phyloP scores from a whole-genome alignment of 2,329 filamentous ascomycete species.

The Xylaria digitata region DNA sequence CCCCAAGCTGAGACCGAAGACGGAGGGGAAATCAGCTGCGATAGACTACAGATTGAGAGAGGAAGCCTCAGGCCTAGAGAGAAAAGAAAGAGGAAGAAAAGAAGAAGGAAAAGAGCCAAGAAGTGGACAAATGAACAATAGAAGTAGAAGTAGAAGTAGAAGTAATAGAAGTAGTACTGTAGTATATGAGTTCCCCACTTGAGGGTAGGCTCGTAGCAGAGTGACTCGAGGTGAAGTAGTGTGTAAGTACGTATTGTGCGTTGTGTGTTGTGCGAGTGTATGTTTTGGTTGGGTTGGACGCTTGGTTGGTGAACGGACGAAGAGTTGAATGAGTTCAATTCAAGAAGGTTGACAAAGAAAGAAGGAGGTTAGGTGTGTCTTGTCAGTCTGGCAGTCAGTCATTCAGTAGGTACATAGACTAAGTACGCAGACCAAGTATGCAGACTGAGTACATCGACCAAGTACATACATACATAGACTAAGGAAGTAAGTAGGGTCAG shows the following conservation, averaged over 20 bases:
- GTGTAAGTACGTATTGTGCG: constrained; percentile 4
- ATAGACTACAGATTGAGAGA: constrained; percentile 12
- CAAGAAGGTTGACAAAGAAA: constrained; percentile 9
- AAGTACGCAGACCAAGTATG: too few relatives aligned
- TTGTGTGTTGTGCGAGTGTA: background rate
- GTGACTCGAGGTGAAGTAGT: constrained; percentile 15
- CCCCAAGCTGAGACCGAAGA: constrained; percentile 17
- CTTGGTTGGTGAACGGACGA: constrained; percentile 2
- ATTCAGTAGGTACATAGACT: too few relatives aligned
- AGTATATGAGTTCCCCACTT: constrained; percentile 19
- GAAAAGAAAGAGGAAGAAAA: constrained; percentile 7
- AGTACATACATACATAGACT: too few relatives aligned
- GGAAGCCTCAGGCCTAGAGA: constrained; percentile 5
- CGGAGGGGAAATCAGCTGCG: constrained; percentile 2
- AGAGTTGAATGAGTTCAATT: constrained; percentile 21
- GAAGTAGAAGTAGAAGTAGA: constrained; percentile 23
- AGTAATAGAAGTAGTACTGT: constrained; percentile 9
- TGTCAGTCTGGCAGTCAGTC: too few relatives aligned
- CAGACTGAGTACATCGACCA: constrained; percentile 3
- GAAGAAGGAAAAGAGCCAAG: constrained; percentile 12
- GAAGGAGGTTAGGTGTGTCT: background rate
- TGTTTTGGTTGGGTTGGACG: constrained; percentile 1
- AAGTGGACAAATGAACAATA: constrained; percentile 19
- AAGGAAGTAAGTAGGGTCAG: constrained; percentile 29
- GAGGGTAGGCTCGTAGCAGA: constrained; percentile 11